These are phyloP conservation scores for Zasmidium cellare DNA, from an alignment of 2,329 filamentous ascomycete genomes.

Conservation along the genomic window DNA sequence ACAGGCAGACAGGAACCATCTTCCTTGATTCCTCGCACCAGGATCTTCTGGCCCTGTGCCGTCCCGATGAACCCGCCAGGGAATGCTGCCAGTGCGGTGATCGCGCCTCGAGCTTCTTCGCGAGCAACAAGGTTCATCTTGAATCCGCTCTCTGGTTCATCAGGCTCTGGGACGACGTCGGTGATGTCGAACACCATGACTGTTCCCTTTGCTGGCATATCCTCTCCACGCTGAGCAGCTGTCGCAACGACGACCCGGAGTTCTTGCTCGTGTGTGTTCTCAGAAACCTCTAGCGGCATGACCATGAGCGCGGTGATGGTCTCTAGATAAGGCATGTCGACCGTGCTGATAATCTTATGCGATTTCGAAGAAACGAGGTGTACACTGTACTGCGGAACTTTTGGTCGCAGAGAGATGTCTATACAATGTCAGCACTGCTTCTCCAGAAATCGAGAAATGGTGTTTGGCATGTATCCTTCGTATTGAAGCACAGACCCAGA, in stretches of 20 bases:
- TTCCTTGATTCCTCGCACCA: slow-evolving; percentile 94
- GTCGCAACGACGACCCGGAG: slow-evolving; percentile 84
- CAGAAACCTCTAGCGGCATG: slow-evolving; percentile 84
- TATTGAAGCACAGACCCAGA: neutral
- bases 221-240: slow-evolving; percentile 82
- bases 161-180: slow-evolving; percentile 85
- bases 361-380: slow-evolving; percentile 77
- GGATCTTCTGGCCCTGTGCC: slow-evolving; percentile 96
- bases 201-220: slow-evolving; percentile 79
- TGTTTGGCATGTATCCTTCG: slow-evolving; percentile 1
- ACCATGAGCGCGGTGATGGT: slow-evolving; percentile 78
- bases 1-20: slow-evolving; percentile 90
- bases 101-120: slow-evolving; percentile 89
- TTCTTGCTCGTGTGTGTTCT: slow-evolving; percentile 82
- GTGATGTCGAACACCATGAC: slow-evolving; percentile 92
- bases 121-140: slow-evolving; percentile 82
- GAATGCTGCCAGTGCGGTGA: slow-evolving; percentile 82
- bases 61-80: slow-evolving; percentile 77
- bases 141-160: slow-evolving; percentile 78
- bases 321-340: slow-evolving; percentile 73
- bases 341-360: slow-evolving; percentile 75
- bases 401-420: slow-evolving; percentile 62
- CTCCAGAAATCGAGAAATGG: neutral
- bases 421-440: neutral
- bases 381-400: slow-evolving; percentile 68